Evolutionary conservation across 352 stramenopile genomes (phyloP).

Genomic region (Hyaloperonospora arabidopsidis): DNA sequence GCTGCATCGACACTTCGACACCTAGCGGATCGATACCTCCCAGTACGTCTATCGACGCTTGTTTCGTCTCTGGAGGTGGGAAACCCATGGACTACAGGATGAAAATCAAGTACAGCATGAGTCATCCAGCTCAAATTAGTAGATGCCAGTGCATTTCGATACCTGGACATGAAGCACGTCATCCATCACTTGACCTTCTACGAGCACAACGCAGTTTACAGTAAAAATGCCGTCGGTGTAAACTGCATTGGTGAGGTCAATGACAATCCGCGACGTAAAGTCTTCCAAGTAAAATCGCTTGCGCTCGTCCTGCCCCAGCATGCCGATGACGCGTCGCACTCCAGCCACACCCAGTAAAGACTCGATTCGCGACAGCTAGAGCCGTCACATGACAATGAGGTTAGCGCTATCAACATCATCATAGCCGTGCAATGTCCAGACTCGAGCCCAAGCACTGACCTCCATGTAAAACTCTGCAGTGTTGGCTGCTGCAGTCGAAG

Average conservation of each 20-base stretch:
- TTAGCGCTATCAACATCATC: neutral
- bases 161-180: slow-evolving; percentile 87
- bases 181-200: slow-evolving; percentile 90
- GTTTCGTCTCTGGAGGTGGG: slow-evolving; percentile 81
- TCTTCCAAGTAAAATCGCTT: slow-evolving; percentile 76
- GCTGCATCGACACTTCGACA: slow-evolving; percentile 69
- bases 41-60: slow-evolving; percentile 64
- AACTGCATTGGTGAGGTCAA: slow-evolving; percentile 64
- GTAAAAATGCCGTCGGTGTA: slow-evolving; percentile 87
- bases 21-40: slow-evolving; percentile 74
- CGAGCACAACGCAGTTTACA: slow-evolving; percentile 88
- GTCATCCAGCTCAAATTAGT: neutral
- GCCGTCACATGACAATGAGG: neutral
- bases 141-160: slow-evolving; percentile 7
- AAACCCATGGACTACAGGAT: slow-evolving; percentile 80
- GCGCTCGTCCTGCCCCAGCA: slow-evolving; percentile 80
- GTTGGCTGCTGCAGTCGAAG: slow-evolving; percentile 45
- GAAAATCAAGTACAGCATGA: neutral
- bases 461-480: slow-evolving; percentile 70
- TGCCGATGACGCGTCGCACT: slow-evolving; percentile 72
- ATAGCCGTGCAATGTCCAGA: neutral
- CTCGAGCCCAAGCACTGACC: slow-evolving; percentile 15
- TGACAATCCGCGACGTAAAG: slow-evolving; percentile 69
- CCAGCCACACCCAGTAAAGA: slow-evolving; percentile 76
- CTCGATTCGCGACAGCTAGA: slow-evolving; percentile 77